Evolutionary conservation across 2,329 filamentous ascomycete genomes (phyloP).

Genomic region (Colletotrichum horii): DNA sequence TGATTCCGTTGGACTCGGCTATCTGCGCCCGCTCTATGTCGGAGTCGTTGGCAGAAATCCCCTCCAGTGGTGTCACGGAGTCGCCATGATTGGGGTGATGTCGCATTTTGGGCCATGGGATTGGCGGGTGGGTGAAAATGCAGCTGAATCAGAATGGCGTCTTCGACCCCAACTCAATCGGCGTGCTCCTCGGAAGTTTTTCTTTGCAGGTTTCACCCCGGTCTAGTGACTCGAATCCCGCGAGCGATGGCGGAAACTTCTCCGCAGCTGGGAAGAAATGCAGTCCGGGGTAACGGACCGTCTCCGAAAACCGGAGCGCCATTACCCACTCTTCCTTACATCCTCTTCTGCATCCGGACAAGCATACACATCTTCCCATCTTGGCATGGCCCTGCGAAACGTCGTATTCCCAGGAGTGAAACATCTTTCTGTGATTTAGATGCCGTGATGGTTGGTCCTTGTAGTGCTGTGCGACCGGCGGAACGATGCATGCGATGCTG

Average conservation of each 20-base stretch:
- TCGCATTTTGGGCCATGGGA: background rate
- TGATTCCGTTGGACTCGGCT: background rate
- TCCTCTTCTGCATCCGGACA: background rate
- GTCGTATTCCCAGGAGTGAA: background rate
- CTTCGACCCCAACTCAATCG: background rate
- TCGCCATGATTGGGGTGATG: background rate
- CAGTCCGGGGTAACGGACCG: background rate
- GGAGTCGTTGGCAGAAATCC: background rate
- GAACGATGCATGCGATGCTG: background rate
- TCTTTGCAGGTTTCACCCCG: background rate
- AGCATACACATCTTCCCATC: background rate
- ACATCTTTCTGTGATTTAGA: background rate
- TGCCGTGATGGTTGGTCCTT: background rate
- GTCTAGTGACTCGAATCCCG: background rate
- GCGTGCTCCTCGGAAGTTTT: background rate
- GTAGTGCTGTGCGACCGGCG: background rate
- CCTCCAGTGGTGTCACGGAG: background rate
- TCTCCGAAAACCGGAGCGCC: conserved; percentile 9
- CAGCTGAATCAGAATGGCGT: background rate
- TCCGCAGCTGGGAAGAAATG: background rate
- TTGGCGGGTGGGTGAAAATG: background rate
- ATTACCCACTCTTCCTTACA: background rate
- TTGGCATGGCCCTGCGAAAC: background rate
- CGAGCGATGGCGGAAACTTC: background rate
- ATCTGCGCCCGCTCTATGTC: background rate